Percentiles rank a stretch among this genome's conserved stretches.
Evolutionary conservation across 345 rosid genomes (phyloP).

Genomic region (Brassica cretica): DNA sequence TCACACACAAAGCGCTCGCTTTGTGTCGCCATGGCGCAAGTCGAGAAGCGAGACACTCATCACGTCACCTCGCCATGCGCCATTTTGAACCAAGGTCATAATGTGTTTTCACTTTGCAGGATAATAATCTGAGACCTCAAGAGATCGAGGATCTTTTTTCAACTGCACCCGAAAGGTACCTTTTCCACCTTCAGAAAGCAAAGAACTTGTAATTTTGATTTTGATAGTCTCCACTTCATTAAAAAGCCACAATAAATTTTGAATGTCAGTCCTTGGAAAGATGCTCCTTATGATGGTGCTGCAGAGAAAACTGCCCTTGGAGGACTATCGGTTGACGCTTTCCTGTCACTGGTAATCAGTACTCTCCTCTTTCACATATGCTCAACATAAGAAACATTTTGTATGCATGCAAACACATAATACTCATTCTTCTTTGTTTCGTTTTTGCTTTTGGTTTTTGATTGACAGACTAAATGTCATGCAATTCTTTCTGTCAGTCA

Average conservation of each 20-base stretch:
- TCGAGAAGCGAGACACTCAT: too few relatives aligned
- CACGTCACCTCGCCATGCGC: too few relatives aligned
- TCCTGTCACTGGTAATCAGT: constrained; percentile 77
- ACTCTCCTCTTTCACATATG: constrained; percentile 15
- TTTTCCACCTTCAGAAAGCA: constrained; percentile 1
- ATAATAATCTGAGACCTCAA: constrained; percentile 68
- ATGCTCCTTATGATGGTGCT: constrained; percentile 57
- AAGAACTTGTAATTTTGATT: not conserved
- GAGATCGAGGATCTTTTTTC: constrained; percentile 93
- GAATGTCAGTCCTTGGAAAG: constrained; percentile 43
- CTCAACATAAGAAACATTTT: constrained; percentile 19
- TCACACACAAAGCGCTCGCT: too few relatives aligned
- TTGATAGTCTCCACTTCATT: constrained; percentile 10
- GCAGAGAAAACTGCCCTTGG: constrained; percentile 85
- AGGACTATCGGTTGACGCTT: constrained; percentile 77
- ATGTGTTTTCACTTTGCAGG: constrained; percentile 57
- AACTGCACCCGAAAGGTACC: constrained; percentile 91
- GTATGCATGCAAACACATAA: constrained; percentile 2
- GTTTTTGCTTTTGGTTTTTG: constrained; percentile 5
- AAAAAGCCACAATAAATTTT: not conserved
- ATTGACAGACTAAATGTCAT: not conserved
- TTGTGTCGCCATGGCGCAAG: too few relatives aligned
- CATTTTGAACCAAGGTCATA: too few relatives aligned
- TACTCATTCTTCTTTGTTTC: not conserved
- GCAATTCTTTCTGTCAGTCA: not conserved